Base-by-base conservation (phyloP, 148 eudicot species). In the Vaccinium macrocarpon region DNA sequence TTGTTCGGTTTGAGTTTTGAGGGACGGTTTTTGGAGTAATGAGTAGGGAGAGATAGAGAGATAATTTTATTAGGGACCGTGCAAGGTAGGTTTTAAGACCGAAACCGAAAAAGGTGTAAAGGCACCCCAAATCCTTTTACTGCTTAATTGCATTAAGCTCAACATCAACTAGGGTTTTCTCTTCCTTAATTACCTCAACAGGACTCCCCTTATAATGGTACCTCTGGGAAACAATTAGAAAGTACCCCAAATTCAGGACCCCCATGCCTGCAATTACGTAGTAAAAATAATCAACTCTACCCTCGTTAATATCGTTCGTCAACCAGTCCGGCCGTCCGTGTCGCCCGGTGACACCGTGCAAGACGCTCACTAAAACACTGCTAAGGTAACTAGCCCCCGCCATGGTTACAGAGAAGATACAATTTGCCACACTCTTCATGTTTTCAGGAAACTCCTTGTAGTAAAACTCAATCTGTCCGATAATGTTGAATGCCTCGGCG, bases 211-310 rank as follows among this genome's bases (percentile, higher is more conserved):
- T 91, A 80, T 92, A 94, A 82, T 85, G 91, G 72, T 94, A 94
- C 97, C 97, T 90, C 74, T 85, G 90, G 10, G 97, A 92, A 76
- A 89, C 88, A 21, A 88, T 83, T 27, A 94, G n/a, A 70, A 92
- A 94, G 51, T 90, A 90, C 5, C 81, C 66, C 46, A 94, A 73
- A 66, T 94, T 93, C 0, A 89, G 14, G 18, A 90, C 42, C 82
- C 86, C 86, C 56, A 94, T 21, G 42, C 79, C 91, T 32, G 94
- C 94, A 84, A 90, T 49, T 6, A 91, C 19, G 81, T 84, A 91
- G 82, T 92, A 94, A 72, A 90, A 91, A 49, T 87, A 89, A 57
- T 94, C 97, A 64, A 94, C 82, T 73, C 88, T 90, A 56, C 91
- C 95, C 49, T 76, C 18, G 82, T 92, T 94, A 49, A 94, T 83